phyloP scores from a whole-genome alignment of 2,329 filamentous ascomycete species.

The Neopestalotiopsis sp. region DNA sequence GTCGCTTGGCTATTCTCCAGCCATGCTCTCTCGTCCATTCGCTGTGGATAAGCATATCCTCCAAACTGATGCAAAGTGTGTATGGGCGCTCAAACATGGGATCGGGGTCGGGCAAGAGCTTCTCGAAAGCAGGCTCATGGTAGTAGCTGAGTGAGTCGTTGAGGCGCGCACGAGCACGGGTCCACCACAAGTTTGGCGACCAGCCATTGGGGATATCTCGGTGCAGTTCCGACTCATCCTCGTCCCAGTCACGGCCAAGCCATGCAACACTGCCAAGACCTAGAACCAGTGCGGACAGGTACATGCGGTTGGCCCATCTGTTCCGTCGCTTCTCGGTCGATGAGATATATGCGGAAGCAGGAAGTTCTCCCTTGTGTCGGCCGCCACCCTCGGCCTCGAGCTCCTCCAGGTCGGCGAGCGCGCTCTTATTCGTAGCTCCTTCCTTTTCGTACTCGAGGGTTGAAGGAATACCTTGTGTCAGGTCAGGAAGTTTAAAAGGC shows the following conservation, averaged over 20 bases:
- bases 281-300: slow-evolving; percentile 63
- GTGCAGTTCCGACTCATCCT: slow-evolving; percentile 74
- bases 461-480: slow-evolving; percentile 94
- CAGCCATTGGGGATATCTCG: slow-evolving; percentile 81
- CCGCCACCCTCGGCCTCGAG: slow-evolving; percentile 49
- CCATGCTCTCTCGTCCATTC: slow-evolving; percentile 95
- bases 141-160: slow-evolving; percentile 86
- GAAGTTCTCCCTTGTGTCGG: slow-evolving; percentile 68
- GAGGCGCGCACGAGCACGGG: slow-evolving; percentile 77
- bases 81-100: slow-evolving; percentile 84
- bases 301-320: slow-evolving; percentile 77
- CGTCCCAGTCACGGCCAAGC: slow-evolving; percentile 87
- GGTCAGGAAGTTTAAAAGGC: slow-evolving; percentile 72
- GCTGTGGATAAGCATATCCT: slow-evolving; percentile 92
- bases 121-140: slow-evolving; percentile 92
- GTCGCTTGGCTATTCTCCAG: slow-evolving; percentile 93
- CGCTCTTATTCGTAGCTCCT: slow-evolving; percentile 45
- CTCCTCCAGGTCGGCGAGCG: slow-evolving; percentile 44
- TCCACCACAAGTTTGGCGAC: slow-evolving; percentile 77
- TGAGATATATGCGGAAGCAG: slow-evolving; percentile 84
- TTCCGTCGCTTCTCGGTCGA: slow-evolving; percentile 85
- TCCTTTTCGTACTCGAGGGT: slow-evolving; percentile 81
- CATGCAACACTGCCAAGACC: slow-evolving; percentile 69
- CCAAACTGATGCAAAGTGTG: slow-evolving; percentile 89
- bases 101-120: slow-evolving; percentile 84